Conservation (phyloP, 1,284 basidiomycete species). For the Thecaphora frezii region DNA sequence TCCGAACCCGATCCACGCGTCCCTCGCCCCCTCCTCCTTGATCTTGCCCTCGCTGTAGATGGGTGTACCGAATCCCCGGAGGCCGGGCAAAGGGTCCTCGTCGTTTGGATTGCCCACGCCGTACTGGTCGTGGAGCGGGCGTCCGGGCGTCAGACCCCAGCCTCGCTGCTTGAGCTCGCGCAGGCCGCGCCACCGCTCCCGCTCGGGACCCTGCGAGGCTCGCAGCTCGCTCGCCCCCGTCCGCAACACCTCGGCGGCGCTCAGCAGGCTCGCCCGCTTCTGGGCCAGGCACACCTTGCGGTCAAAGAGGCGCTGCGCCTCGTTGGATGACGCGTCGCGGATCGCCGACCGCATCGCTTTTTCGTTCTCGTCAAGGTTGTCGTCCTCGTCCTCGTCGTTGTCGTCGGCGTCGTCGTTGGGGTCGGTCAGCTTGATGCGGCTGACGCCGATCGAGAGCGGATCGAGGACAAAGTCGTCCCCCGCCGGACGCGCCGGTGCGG, state of each 20-base stretch:
- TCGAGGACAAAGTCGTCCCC: constrained; percentile 37
- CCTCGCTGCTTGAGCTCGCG: constrained; percentile 32
- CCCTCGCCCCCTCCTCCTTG: constrained; percentile 47
- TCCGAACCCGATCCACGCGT: constrained; percentile 53
- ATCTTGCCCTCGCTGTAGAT: constrained; percentile 40
- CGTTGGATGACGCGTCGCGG: constrained; percentile 3
- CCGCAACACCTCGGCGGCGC: constrained; percentile 34
- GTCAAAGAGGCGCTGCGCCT: constrained; percentile 10
- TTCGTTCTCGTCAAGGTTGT: constrained; percentile 14
- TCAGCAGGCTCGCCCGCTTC: constrained; percentile 24
- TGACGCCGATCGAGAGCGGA: constrained; percentile 23
- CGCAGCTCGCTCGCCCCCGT: constrained; percentile 36
- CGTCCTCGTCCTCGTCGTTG: constrained; percentile 10
- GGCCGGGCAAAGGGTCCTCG: constrained; percentile 4
- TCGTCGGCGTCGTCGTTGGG: constrained; percentile 1
- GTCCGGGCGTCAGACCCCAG: constrained; percentile 44
- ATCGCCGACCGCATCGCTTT: constrained; percentile 7
- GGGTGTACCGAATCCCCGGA: constrained; percentile 44
- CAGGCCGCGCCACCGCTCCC: constrained; percentile 36
- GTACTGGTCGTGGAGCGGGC: constrained; percentile 35
- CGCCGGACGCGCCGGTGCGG: not conserved
- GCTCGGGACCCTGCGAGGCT: constrained; percentile 15
- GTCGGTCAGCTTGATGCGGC: constrained; percentile 10
- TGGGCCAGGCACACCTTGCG: constrained; percentile 34
- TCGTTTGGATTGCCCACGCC: constrained; percentile 2